phyloP scores from a whole-genome alignment of 176 grass and related monocot genomes.

The Avena insularis region DNA sequence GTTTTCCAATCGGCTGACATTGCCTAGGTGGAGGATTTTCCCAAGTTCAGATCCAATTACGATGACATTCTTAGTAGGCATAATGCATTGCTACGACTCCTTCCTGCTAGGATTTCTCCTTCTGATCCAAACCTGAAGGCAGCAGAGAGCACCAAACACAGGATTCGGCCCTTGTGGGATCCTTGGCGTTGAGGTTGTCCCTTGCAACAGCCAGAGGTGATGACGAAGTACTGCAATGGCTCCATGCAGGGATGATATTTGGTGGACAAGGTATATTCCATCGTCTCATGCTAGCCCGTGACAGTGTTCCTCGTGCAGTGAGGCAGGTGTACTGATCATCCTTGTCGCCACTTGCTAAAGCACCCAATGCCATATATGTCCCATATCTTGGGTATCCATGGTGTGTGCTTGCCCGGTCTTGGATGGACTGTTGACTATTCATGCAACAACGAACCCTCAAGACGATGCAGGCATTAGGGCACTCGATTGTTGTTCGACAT shows the following conservation, averaged over 20 bases:
- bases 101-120: not conserved
- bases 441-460: not conserved
- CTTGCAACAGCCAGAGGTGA: not conserved
- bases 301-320: not conserved
- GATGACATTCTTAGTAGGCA: too few species aligned
- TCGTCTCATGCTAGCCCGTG: not conserved
- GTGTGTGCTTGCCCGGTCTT: not conserved
- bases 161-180: not conserved
- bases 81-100: not conserved
- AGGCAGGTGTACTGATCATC: not conserved
- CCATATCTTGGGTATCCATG: not conserved
- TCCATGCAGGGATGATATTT: not conserved
- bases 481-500: not conserved
- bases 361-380: not conserved
- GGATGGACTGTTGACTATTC: not conserved
- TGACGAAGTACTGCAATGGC: not conserved
- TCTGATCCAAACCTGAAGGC: not conserved
- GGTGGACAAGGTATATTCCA: not conserved
- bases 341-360: too few species aligned
- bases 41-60: too few species aligned
- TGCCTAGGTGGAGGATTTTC: not conserved
- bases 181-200: not conserved
- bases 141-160: not conserved
- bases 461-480: not conserved
- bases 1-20: not conserved